phyloP scores from a whole-genome alignment of 768 basidiomycete genomes.

The Naganishia onofrii region DNA sequence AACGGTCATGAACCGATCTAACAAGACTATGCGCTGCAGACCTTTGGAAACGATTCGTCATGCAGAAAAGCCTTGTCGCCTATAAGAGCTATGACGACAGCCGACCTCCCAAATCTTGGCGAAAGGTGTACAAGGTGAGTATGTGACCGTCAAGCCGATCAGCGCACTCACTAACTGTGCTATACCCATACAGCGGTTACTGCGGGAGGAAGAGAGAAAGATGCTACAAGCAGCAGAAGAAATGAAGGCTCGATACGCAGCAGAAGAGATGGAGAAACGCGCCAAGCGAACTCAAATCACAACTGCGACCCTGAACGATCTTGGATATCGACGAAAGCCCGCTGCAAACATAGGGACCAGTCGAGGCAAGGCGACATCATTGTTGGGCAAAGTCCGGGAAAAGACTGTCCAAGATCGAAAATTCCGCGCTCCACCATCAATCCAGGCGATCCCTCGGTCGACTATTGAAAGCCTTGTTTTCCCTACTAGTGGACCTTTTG shows the following conservation, averaged over 20 bases:
- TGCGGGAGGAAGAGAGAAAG: constrained; percentile 17
- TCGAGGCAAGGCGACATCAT: constrained; percentile 10
- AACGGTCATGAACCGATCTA: neutral
- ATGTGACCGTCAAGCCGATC: no score
- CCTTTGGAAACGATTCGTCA: constrained; percentile 26
- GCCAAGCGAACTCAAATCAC: constrained; percentile 4
- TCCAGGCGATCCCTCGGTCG: neutral
- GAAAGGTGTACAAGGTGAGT: constrained; percentile 27
- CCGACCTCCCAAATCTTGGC: constrained; percentile 16
- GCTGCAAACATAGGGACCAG: neutral
- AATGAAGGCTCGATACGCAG: constrained; percentile 25
- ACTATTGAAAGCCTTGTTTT: constrained; percentile 2
- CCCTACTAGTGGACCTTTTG: constrained; percentile 17
- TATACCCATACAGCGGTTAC: neutral
- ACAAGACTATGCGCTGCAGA: neutral
- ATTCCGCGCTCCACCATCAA: constrained; percentile 16
- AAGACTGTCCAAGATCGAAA: constrained; percentile 22
- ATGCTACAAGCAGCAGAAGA: constrained; percentile 25
- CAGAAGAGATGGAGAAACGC: constrained; percentile 24
- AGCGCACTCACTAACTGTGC: neutral
- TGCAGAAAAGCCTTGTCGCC: constrained; percentile 16
- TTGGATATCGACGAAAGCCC: constrained; percentile 13
- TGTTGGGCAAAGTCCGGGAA: constrained; percentile 27
- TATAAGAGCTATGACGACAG: constrained; percentile 20
- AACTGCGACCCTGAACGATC: neutral